A percentile compares a stretch with the other conserved stretches of the same genome.
These are phyloP conservation scores for Pezicula carpinea DNA, from an alignment of 2,329 filamentous ascomycete species.

Conservation along the genomic window DNA sequence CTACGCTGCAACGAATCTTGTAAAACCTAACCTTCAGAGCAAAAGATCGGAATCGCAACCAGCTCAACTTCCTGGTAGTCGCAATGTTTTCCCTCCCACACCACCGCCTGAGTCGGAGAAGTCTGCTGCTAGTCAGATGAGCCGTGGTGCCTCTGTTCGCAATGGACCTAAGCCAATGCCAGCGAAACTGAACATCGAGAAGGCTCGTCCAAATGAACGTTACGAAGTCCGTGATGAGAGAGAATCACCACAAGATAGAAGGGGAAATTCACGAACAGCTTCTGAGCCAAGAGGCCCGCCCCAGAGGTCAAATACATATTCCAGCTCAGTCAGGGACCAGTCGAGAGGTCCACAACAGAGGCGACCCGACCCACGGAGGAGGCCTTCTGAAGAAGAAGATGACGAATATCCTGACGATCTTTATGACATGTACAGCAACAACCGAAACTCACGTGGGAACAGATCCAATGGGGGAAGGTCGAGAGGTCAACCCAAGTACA, in stretches of 20 bases:
- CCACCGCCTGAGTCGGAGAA: conserved; percentile 88
- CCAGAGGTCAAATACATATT: conserved; percentile 24
- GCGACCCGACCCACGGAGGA: conserved; percentile 18
- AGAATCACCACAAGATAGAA: conserved; percentile 33
- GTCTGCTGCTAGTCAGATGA: conserved; percentile 32
- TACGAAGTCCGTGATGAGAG: conserved; percentile 28
- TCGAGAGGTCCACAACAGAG: conserved; percentile 20
- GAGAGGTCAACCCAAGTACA: conserved; percentile 54
- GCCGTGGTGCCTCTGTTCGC: conserved; percentile 55
- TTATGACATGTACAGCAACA: conserved; percentile 62
- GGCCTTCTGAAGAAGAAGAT: conserved; percentile 32
- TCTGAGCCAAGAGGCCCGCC: conserved; percentile 45
- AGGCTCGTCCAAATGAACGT: conserved; percentile 42
- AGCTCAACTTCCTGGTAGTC: conserved; percentile 73
- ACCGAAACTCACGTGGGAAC: conserved; percentile 32
- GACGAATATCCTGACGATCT: conserved; percentile 56
- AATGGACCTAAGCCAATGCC: conserved; percentile 56
- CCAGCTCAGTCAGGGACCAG: conserved; percentile 18
- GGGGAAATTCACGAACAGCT: conserved; percentile 43
- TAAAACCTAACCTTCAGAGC: conserved; percentile 78
- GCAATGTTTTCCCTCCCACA: conserved; percentile 94
- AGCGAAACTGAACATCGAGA: conserved; percentile 59
- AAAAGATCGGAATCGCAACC: conserved; percentile 60
- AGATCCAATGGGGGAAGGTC: conserved; percentile 33
- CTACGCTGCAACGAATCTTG: conserved; percentile 87